A percentile compares a stretch with the other conserved stretches of the same genome.
These are phyloP conservation scores for Linnemannia exigua DNA, from an alignment of 192 early-diverging fungal species.

Conservation along the genomic window DNA sequence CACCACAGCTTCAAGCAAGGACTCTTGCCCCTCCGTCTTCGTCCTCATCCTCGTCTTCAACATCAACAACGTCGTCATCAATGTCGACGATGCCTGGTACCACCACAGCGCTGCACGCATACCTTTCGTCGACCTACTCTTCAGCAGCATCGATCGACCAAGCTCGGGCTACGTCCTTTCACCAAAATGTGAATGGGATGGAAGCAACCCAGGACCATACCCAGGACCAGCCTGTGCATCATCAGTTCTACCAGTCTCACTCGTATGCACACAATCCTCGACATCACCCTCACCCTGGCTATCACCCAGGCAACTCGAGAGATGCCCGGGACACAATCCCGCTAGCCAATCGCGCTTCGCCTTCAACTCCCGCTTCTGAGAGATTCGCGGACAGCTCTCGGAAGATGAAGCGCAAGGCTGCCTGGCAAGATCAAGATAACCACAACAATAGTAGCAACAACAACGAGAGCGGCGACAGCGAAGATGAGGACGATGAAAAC, in stretches of 20 bases:
- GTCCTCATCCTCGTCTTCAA: not conserved
- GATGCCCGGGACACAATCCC: conserved; percentile 30
- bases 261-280: conserved; percentile 43
- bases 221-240: conserved; percentile 5
- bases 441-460: not conserved
- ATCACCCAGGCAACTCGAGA: conserved; percentile 27
- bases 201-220: not conserved
- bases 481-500: not conserved
- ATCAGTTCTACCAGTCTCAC: conserved; percentile 36
- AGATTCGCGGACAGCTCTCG: not conserved
- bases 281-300: conserved; percentile 15
- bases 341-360: conserved; percentile 20
- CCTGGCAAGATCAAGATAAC: conserved; percentile 31
- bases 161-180: conserved; percentile 47
- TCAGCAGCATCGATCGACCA: conserved; percentile 43
- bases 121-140: conserved; percentile 28
- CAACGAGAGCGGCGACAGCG: not conserved
- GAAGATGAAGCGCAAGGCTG: conserved; percentile 29
- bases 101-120: conserved; percentile 25
- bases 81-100: not conserved
- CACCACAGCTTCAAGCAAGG: conserved; percentile 23
- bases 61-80: conserved; percentile 4
- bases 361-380: not conserved
- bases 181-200: conserved; percentile 15
- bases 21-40: not conserved